A percentile compares a stretch with the other conserved stretches of the same genome.
Conservation (phyloP, 2,329 filamentous ascomycete genomes). For the Pseudogymnoascus sp. region DNA sequence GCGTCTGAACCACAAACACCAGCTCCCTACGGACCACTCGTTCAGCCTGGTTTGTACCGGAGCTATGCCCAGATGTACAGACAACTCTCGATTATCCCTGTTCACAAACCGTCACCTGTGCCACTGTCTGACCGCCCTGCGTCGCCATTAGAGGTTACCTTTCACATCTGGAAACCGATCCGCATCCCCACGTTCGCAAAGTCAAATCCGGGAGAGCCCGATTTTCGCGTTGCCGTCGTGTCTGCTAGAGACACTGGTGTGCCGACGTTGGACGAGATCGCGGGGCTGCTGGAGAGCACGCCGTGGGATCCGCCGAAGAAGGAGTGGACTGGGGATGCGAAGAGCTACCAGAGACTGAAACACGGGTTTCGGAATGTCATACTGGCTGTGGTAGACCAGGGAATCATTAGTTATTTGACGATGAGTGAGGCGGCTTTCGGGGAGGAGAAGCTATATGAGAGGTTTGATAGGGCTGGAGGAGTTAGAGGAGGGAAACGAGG, state of each 20-base stretch:
- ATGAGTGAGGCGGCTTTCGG: conserved; percentile 74
- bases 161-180: conserved; percentile 71
- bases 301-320: conserved; percentile 55
- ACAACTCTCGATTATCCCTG: conserved; percentile 64
- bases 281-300: conserved; percentile 62
- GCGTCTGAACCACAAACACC: conserved; percentile 16
- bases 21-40: conserved; percentile 44
- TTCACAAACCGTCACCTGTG: conserved; percentile 49
- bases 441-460: conserved; percentile 62
- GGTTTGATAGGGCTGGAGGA: conserved; percentile 38
- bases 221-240: conserved; percentile 78
- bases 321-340: conserved; percentile 34
- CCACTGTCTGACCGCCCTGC: conserved; percentile 27
- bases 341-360: conserved; percentile 70
- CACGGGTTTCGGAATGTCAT: conserved; percentile 78
- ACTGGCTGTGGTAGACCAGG: conserved; percentile 81
- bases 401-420: conserved; percentile 78
- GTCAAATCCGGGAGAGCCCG: conserved; percentile 64
- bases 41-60: conserved; percentile 56
- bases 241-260: conserved; percentile 64
- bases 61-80: conserved; percentile 65
- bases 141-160: conserved; percentile 39
- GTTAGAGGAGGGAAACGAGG: conserved; percentile 30
- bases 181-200: conserved; percentile 61
- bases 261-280: conserved; percentile 65